phyloP scores from a whole-genome alignment of 768 basidiomycete genomes.

The Rhizopogon vesiculosus region DNA sequence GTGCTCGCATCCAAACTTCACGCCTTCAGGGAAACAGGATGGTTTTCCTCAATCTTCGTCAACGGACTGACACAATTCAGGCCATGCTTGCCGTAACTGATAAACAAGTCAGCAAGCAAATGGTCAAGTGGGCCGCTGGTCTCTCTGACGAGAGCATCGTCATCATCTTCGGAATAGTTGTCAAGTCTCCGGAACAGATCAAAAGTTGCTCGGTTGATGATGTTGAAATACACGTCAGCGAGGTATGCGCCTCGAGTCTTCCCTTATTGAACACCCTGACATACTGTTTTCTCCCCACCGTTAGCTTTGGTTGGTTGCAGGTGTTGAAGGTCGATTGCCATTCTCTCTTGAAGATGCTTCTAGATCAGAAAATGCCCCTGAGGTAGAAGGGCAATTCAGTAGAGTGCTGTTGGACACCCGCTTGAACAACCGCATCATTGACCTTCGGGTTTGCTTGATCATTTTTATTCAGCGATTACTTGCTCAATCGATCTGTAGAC shows the following conservation, averaged over 20 bases:
- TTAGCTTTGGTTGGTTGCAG: conserved; percentile 80
- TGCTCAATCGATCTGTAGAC: conserved; percentile 48
- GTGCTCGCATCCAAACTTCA: conserved; percentile 88
- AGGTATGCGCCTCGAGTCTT: conserved; percentile 43
- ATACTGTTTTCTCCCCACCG: not conserved
- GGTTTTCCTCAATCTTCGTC: conserved; percentile 90
- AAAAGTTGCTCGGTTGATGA: conserved; percentile 87
- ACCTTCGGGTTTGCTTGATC: conserved; percentile 68
- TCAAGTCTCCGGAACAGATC: conserved; percentile 76
- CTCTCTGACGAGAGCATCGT: conserved; percentile 88
- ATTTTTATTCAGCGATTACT: not conserved
- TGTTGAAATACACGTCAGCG: conserved; percentile 79
- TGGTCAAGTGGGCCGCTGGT: conserved; percentile 87
- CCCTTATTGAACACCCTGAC: not conserved
- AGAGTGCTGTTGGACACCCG: conserved; percentile 90
- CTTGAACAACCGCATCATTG: conserved; percentile 89
- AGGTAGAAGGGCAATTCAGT: conserved; percentile 60
- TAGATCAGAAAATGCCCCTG: conserved; percentile 71
- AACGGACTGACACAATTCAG: conserved; percentile 83
- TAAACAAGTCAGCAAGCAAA: conserved; percentile 88
- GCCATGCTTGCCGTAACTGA: conserved; percentile 70
- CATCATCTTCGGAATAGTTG: conserved; percentile 79
- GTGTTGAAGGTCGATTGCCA: conserved; percentile 74
- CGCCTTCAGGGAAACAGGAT: conserved; percentile 94
- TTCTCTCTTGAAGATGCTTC: conserved; percentile 93